Conservation (phyloP, 2,329 filamentous ascomycete genomes). For the Pyricularia pennisetigena region DNA sequence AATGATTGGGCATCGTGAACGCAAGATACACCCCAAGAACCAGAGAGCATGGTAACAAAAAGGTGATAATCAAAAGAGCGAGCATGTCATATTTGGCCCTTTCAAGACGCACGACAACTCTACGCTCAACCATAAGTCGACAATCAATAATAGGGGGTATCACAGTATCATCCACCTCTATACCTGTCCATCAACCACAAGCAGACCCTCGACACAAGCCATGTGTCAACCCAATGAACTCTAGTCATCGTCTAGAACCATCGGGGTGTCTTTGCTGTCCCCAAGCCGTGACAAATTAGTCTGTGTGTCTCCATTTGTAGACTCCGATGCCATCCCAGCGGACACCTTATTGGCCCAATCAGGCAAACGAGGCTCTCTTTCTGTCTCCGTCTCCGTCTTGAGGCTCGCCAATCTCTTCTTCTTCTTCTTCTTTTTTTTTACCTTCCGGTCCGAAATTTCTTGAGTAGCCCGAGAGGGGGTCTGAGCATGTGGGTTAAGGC, state of each 20-base stretch:
- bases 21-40: not conserved
- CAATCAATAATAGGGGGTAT: not conserved
- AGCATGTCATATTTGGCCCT: not conserved
- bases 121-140: not conserved
- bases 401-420: not conserved
- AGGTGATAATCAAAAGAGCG: not conserved
- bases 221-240: not conserved
- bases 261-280: not conserved
- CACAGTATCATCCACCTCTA: not conserved
- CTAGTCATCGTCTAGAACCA: constrained; percentile 2
- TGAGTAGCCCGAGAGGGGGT: not conserved
- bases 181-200: not conserved
- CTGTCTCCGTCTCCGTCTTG: not conserved
- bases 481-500: not conserved
- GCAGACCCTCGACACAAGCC: not conserved
- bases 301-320: not conserved
- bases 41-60: not conserved
- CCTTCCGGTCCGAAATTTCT: not conserved
- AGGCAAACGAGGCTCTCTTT: constrained; percentile 1
- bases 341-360: not conserved
- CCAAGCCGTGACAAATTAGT: not conserved
- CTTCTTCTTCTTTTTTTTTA: constrained; percentile 1
- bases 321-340: not conserved
- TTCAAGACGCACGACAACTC: not conserved
- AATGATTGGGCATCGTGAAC: not conserved